phyloP scores from a whole-genome alignment of 176 grass and related monocot species.

The Tuctoria greenei region DNA sequence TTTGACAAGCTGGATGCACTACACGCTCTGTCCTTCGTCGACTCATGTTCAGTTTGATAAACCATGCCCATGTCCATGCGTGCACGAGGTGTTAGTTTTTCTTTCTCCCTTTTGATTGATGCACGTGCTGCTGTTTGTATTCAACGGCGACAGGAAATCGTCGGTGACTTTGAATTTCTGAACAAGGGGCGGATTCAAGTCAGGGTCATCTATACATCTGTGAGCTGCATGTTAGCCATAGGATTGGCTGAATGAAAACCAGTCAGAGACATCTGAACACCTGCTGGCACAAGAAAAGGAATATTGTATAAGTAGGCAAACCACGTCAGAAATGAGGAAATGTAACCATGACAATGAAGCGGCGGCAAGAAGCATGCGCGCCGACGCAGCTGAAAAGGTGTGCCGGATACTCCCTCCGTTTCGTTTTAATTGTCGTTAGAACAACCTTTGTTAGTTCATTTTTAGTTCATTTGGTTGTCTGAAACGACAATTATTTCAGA shows the following conservation, averaged over 20 bases:
- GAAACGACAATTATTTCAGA: too few relatives aligned
- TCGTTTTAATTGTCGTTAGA: too few relatives aligned
- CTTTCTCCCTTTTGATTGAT: not conserved
- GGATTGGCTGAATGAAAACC: not conserved
- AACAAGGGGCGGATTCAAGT: not conserved
- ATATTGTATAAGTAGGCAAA: constrained; percentile 20
- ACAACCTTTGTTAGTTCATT: too few relatives aligned
- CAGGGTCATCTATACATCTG: too few relatives aligned
- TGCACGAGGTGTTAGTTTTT: not conserved
- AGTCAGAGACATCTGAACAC: not conserved
- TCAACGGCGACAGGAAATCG: not conserved
- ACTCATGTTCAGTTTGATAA: not conserved
- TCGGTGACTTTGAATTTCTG: not conserved
- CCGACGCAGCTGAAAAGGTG: constrained; percentile 10
- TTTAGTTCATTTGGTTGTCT: too few relatives aligned
- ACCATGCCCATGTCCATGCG: too few relatives aligned
- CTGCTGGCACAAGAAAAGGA: not conserved
- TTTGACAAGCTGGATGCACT: constrained; percentile 25
- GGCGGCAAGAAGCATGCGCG: constrained; percentile 14
- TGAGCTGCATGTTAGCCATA: not conserved
- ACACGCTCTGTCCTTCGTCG: not conserved
- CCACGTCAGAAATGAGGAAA: not conserved
- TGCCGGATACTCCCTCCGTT: not conserved
- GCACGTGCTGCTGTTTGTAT: constrained; percentile 26
- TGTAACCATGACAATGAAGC: not conserved